Evolutionary conservation across 345 rosid species (phyloP).

Genomic region (Microcos paniculata): DNA sequence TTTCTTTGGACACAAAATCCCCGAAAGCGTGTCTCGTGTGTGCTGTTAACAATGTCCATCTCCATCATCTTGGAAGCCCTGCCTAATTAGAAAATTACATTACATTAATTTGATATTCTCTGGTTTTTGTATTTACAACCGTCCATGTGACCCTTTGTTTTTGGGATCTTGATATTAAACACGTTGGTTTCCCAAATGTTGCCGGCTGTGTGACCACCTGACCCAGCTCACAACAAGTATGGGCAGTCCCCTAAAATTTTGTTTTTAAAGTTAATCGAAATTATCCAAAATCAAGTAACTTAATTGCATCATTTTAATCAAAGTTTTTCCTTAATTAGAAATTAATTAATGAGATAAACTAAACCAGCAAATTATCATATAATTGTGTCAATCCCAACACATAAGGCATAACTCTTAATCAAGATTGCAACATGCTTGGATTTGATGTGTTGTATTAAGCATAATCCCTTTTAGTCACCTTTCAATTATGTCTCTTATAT

Average conservation of each 20-base stretch:
- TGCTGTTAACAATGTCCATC: neutral
- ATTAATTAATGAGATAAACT: too few relatives aligned
- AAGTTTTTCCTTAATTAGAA: neutral
- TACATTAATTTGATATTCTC: neutral
- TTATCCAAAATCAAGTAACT: neutral
- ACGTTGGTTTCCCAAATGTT: constrained; percentile 8
- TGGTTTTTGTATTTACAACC: too few relatives aligned
- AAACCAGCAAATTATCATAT: neutral
- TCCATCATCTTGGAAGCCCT: neutral
- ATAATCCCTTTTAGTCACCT: neutral
- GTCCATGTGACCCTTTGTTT: too few relatives aligned
- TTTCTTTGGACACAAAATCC: neutral
- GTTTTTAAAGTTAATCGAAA: neutral
- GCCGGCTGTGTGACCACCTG: neutral
- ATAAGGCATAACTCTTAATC: neutral
- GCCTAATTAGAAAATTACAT: neutral
- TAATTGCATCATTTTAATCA: too few relatives aligned
- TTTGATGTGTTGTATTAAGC: neutral
- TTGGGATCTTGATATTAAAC: neutral
- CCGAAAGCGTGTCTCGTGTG: neutral
- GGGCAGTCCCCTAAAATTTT: neutral
- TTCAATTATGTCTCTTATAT: neutral
- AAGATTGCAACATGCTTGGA: too few relatives aligned
- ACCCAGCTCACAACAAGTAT: neutral
- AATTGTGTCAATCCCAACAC: neutral